These are phyloP conservation scores for Calonectria naviculata DNA, from an alignment of 2,329 filamentous ascomycete genomes.

Conservation along the genomic window DNA sequence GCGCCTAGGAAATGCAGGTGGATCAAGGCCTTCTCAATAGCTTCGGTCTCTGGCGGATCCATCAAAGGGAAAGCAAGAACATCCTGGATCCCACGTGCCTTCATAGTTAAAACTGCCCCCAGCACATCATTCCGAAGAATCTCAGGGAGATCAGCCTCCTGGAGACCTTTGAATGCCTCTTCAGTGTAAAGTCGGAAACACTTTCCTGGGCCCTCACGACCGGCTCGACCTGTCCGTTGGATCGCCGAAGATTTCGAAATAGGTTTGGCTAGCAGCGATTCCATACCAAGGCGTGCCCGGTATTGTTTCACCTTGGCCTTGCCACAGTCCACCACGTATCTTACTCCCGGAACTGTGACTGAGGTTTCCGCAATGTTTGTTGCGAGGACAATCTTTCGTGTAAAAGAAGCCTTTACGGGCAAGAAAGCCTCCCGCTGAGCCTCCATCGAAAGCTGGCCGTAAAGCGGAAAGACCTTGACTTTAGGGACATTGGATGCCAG, in stretches of 20 bases:
- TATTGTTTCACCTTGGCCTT: slow-evolving; percentile 97
- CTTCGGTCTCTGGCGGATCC: slow-evolving; percentile 80
- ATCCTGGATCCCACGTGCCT: slow-evolving; percentile 87
- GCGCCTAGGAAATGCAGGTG: slow-evolving; percentile 85
- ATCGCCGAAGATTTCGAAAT: slow-evolving; percentile 95
- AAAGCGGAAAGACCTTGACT: slow-evolving; percentile 80
- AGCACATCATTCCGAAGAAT: slow-evolving; percentile 91
- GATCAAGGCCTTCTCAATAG: slow-evolving; percentile 83
- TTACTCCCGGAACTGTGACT: slow-evolving; percentile 92
- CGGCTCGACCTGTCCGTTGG: slow-evolving; percentile 90
- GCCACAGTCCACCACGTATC: slow-evolving; percentile 91
- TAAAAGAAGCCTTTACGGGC: slow-evolving; percentile 75
- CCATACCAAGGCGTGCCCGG: slow-evolving; percentile 83
- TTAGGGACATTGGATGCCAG: slow-evolving; percentile 82
- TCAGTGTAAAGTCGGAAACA: slow-evolving; percentile 93
- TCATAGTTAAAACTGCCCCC: slow-evolving; percentile 90
- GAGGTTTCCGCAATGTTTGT: slow-evolving; percentile 99
- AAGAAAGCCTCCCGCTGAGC: slow-evolving; percentile 90
- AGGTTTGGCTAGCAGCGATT: slow-evolving; percentile 88
- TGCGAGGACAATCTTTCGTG: slow-evolving; percentile 88
- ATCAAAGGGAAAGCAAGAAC: slow-evolving; percentile 87
- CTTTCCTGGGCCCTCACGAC: slow-evolving; percentile 90
- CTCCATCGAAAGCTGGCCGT: slow-evolving; percentile 88
- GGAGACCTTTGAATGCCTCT: slow-evolving; percentile 74
- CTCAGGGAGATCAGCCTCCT: slow-evolving; percentile 84